Base-by-base conservation (phyloP, 2,329 filamentous ascomycete species). In the Magnaporthiopsis rhizophila region DNA sequence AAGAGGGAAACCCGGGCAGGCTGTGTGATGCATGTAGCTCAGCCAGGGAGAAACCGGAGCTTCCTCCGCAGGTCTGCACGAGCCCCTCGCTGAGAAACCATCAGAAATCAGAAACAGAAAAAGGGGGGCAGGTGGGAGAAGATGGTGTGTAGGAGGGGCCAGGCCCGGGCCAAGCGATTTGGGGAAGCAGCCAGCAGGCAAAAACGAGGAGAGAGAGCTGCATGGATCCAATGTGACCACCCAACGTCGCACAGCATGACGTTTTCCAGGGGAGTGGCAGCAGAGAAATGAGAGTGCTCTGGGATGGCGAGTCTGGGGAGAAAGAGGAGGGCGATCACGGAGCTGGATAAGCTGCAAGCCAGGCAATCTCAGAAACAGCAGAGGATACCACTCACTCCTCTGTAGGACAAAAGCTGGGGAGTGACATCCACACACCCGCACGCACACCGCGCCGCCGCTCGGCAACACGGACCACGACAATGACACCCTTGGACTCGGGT, bases 161-260 rank as follows among this genome's bases (percentile, higher is more conserved):
- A 30, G n/a, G 18, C 59, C 59, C 32, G 26, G 38, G 34, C n/a
- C 15, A 24, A 36, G 32, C 34, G 59, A 12, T 38, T 26, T 8
- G 32, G 59, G 59, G 18, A 38, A 30, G 30, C 30, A 3, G 59
- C 15, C n/a, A 24, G 59, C 28, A 57, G n/a, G 53, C 3, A 57
- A 21, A 11, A 50, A 15, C 2, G 38, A 7, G 15, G 38, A 50
- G 38, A 30, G 30, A 30, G 30, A 30, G 56, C 56, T 58, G 56
- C 56, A 58, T 58, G 28, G 30, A 58, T 58, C 56, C 56, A 30
- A 38, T 61, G 59, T 61, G 59, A 61, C 59, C 32, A 61, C 26
- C 36, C 32, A 50, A n/a, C 21, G 36, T 61, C 59, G 32, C 59
- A 50, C 59, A 50, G 59, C 59, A 61, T 38, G 36, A 34, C 56